Evolutionary conservation across 1,284 basidiomycete species (phyloP).

Genomic region (Rhodotorula sp.): DNA sequence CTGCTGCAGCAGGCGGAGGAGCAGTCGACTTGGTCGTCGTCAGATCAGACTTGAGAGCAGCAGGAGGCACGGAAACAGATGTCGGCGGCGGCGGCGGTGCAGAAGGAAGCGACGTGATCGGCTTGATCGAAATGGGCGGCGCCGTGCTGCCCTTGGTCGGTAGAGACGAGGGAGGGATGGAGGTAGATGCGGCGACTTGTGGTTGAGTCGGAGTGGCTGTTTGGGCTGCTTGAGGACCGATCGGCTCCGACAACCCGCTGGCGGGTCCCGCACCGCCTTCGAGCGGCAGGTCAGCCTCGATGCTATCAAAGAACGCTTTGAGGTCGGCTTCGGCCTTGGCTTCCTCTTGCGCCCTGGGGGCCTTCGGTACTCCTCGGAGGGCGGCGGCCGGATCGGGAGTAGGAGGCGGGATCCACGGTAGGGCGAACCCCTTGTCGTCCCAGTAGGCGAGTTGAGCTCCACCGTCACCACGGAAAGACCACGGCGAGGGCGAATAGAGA

Average conservation of each 20-base stretch:
- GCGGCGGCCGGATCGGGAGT: not conserved
- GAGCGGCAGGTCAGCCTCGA: constrained; percentile 32
- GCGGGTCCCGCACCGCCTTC: not conserved
- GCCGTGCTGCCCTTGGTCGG: not conserved
- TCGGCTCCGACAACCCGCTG: not conserved
- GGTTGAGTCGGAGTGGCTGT: not conserved
- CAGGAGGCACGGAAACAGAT: not conserved
- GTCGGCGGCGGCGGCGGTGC: not conserved
- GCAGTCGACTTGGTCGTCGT: not conserved
- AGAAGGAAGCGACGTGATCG: not conserved
- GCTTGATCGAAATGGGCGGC: constrained; percentile 29
- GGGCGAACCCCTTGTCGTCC: constrained; percentile 44
- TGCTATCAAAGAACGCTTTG: constrained; percentile 42
- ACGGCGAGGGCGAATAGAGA: constrained; percentile 41
- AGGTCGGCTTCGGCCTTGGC: constrained; percentile 40
- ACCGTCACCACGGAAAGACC: constrained; percentile 40
- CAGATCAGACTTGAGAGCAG: not conserved
- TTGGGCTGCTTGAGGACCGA: not conserved
- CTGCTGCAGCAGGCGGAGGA: not conserved
- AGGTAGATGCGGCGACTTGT: not conserved
- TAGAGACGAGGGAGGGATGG: not conserved
- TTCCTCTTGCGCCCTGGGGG: constrained; percentile 17
- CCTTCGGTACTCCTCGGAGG: constrained; percentile 14
- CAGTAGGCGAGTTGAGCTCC: constrained; percentile 41
- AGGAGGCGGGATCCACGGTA: constrained; percentile 29